Evolutionary conservation across 108 stramenopile species (phyloP), one percentile per base, ranked within the genome.

Genomic region (Cylindrotheca fusiformis): DNA sequence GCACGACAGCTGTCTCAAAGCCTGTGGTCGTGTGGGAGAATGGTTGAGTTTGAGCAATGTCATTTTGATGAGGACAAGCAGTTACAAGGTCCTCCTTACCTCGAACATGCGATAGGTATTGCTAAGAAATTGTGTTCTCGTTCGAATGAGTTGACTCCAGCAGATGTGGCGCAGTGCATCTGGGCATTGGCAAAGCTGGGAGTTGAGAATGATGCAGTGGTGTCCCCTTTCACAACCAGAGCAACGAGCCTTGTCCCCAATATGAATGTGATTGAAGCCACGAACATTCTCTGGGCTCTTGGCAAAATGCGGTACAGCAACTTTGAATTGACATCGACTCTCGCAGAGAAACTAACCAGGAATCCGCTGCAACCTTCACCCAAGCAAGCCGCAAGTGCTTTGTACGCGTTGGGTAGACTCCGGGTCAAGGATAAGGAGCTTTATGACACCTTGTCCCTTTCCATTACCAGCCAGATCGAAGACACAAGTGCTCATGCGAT

Each of bases 21-120:
- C 20, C 55, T 87, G 1, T 91, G 86, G 90, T 77, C 83, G 1
- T 91, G 86, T 62, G 86, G 72, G 1, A 91, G 86, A 62, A 91
- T 91, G 84, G 48, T 33, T 23, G 58, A 46, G 17, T 72, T 55
- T 33, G 75, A 76, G 41, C 10, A 22, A 5, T 36, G 52, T 0
- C 18, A 30, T 21, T 41, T 36, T 26, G 17, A 36, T 12, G 18
- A 41, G n/a, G n/a, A n/a, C n/a, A 26, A 57, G 23, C 49, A 65
- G 25, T 25, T 59, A 26, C 21, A 41, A 6, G 22, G 24, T 28
- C 78, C 81, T 45, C 84, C 82, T 3, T 89, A 82, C 57, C 55
- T 84, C 3, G 25, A 64, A 20, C 51, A 57, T 66, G 78, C 72
- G 18, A 10, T 65, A 27, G 55, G 32, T 20, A 67, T 72, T 31